Evolutionary conservation across 257 asterid genomes (phyloP), one percentile per base, ranked within the genome.

Genomic region (Rauvolfia tetraphylla): DNA sequence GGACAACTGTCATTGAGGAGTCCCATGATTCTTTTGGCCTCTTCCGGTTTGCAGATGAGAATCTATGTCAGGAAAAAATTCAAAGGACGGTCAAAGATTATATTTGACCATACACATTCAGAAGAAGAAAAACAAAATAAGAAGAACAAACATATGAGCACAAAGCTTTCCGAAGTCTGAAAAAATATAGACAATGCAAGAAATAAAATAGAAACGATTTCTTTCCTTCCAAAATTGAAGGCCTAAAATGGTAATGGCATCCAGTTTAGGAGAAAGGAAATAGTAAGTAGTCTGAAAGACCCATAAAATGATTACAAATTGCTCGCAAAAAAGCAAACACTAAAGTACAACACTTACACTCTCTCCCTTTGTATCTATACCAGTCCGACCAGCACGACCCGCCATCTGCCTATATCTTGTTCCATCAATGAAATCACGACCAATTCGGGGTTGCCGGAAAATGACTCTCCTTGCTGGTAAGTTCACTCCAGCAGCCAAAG

Each of bases 341-440:
- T 10, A 53, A 82, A 77, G 77, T 68, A 53, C 29, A 66, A 74
- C 25, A 78, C 99, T 72, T 90, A 95, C 98, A 78, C 99, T 95
- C 86, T 95, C 99, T 83, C 99, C 99, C 75, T 92, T 92, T 31
- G 99, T 92, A 82, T 95, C 99, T 84, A 95, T 95, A 79, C 98
- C 98, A 73, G 98, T 91, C 80, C 99, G 92, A 78, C 99, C 99
- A 39, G 99, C 99, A 73, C 99, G 91, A 74, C 99, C 99, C 77
- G 99, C 92, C 99, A 95, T 95, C 88, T 95, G 99, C 79, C 56
- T 88, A 81, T 95, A 95, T 88, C 96, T 91, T 79, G 92, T 95
- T 65, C 99, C 96, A 82, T 95, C 99, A 85, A 95, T 84, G 86
- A 92, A 92, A 83, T 95, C 98, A 78, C 96, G 91, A 54, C 99